These are phyloP conservation scores for Puccinia coronata DNA, from an alignment of 1,284 basidiomycete genomes.

Conservation along the genomic window DNA sequence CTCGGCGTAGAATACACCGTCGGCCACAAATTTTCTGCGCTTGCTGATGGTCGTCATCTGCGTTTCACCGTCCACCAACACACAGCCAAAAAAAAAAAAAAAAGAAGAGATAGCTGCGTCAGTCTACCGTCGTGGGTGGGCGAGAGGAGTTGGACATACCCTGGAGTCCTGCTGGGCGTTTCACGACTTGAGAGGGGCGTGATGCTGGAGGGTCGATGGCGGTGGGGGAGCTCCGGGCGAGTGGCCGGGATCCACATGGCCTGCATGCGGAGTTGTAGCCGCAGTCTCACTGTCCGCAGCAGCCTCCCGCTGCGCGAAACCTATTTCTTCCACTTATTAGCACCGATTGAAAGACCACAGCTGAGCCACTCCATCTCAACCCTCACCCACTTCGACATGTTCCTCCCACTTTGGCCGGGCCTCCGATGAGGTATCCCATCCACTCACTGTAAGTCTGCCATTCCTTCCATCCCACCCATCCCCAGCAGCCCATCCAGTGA, in stretches of 20 bases:
- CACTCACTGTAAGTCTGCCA: background rate
- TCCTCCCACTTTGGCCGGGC: too few species aligned
- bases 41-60: constrained; percentile 50
- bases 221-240: background rate
- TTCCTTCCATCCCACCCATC: background rate
- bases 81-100: background rate
- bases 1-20: constrained; percentile 77
- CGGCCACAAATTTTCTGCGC: constrained; percentile 78
- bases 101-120: too few species aligned
- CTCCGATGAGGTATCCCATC: too few species aligned
- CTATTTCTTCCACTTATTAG: background rate
- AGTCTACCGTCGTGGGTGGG: too few species aligned
- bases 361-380: background rate
- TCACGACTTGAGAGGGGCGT: constrained; percentile 43
- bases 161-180: background rate
- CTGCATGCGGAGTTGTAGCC: background rate
- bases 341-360: too few species aligned
- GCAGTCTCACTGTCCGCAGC: constrained; percentile 39
- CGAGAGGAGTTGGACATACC: background rate
- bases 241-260: background rate
- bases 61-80: too few species aligned
- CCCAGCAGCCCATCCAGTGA: background rate
- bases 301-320: background rate
- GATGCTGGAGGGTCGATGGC: background rate
- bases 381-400: too few species aligned